These are phyloP conservation scores for Talaromyces stipitatus DNA, from an alignment of 495 filamentous ascomycete species.

Conservation along the genomic window DNA sequence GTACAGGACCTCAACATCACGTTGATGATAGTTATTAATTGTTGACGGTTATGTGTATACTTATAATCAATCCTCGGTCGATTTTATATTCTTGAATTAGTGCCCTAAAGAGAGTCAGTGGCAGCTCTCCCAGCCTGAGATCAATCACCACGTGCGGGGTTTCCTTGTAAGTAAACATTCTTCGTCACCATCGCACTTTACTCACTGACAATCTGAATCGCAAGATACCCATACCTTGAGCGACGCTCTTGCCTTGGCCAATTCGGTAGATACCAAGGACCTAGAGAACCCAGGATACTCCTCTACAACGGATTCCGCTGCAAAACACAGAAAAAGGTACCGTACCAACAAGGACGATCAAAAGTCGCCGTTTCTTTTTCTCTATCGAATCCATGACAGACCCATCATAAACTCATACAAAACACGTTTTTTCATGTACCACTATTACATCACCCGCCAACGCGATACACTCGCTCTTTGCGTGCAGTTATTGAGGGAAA, in stretches of 20 bases:
- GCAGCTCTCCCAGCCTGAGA: neutral
- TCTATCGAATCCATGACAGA: neutral
- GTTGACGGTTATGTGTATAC: no score
- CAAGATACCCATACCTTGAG: neutral
- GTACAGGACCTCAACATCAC: neutral
- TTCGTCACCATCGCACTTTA: neutral
- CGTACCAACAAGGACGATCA: conserved; percentile 4
- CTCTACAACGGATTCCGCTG: neutral
- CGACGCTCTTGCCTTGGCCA: neutral
- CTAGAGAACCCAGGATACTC: neutral
- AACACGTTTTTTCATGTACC: conserved; percentile 27
- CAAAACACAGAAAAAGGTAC: conserved; percentile 4
- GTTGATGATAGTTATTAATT: neutral
- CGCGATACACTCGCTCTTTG: conserved; percentile 37
- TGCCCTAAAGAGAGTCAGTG: neutral
- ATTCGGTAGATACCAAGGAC: neutral
- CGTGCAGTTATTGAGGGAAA: conserved; percentile 41
- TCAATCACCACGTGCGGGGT: neutral
- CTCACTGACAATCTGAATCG: neutral
- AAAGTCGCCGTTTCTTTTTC: conserved; percentile 1
- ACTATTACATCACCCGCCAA: conserved; percentile 29
- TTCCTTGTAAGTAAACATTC: conserved; percentile 3
- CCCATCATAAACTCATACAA: neutral
- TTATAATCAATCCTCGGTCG: neutral
- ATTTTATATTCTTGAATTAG: neutral